Percentiles rank a stretch among this genome's conserved stretches.
Evolutionary conservation across 2,329 filamentous ascomycete species (phyloP).

Genomic region (Aspergillus unguis): DNA sequence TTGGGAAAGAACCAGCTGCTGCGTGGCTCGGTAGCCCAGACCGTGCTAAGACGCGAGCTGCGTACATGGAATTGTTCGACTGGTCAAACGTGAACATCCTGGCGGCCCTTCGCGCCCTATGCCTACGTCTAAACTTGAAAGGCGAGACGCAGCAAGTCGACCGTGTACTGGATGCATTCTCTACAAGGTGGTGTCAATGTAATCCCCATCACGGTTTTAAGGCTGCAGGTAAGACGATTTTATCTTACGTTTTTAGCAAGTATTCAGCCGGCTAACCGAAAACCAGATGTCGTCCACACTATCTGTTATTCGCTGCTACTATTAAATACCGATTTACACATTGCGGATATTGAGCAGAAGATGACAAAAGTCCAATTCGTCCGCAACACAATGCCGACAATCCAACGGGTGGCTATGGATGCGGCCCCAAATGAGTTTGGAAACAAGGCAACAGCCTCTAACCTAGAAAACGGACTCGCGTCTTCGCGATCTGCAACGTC

Average conservation of each 20-base stretch:
- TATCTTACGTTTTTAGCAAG: background rate
- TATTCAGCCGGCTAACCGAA: slow-evolving; percentile 21
- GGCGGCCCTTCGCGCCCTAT: slow-evolving; percentile 72
- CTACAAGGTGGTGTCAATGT: slow-evolving; percentile 86
- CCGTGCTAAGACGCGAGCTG: slow-evolving; percentile 57
- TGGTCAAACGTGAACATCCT: slow-evolving; percentile 80
- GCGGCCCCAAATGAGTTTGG: slow-evolving; percentile 66
- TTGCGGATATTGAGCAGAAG: slow-evolving; percentile 92
- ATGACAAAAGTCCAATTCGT: slow-evolving; percentile 95
- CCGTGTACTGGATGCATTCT: slow-evolving; percentile 84
- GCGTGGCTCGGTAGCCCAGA: slow-evolving; percentile 73
- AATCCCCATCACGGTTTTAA: slow-evolving; percentile 94
- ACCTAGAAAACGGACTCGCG: slow-evolving; percentile 41
- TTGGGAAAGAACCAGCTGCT: slow-evolving; percentile 74
- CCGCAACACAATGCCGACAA: slow-evolving; percentile 91
- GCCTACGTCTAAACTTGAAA: slow-evolving; percentile 74
- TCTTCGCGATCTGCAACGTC: slow-evolving; percentile 7
- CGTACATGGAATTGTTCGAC: slow-evolving; percentile 92
- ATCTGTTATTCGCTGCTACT: slow-evolving; percentile 95
- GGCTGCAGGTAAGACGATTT: slow-evolving; percentile 61
- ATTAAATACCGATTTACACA: slow-evolving; percentile 90
- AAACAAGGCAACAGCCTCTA: slow-evolving; percentile 35
- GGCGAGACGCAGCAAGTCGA: slow-evolving; percentile 97
- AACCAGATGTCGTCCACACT: slow-evolving; percentile 84
- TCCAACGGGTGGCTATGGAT: slow-evolving; percentile 71